These are phyloP conservation scores for Petrea volubilis DNA, from an alignment of 257 asterid species.

Conservation along the genomic window DNA sequence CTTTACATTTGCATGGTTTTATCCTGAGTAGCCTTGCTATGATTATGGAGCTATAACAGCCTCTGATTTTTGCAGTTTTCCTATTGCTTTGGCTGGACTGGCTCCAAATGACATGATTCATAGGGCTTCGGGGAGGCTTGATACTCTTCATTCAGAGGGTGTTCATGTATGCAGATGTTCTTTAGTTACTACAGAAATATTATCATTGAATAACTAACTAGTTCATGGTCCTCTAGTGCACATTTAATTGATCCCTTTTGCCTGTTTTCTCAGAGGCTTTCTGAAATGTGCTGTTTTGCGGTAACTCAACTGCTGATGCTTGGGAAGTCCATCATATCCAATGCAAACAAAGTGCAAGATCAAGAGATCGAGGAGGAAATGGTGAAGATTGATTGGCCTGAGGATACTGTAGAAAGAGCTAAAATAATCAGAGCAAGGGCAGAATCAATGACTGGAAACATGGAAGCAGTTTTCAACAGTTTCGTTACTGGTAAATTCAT, in stretches of 20 bases:
- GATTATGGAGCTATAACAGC: conserved; percentile 13
- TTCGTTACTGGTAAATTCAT: conserved; percentile 70
- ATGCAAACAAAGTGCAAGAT: conserved; percentile 56
- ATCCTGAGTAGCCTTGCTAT: too few relatives aligned
- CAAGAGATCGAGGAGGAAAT: conserved; percentile 57
- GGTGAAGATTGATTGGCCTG: conserved; percentile 77
- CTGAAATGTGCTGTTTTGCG: conserved; percentile 95
- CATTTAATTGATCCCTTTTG: conserved; percentile 16
- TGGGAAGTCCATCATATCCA: conserved; percentile 75
- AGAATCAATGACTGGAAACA: conserved; percentile 57
- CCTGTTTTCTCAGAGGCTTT: conserved; percentile 66
- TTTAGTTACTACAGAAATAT: conserved; percentile 8
- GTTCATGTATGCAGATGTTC: conserved; percentile 75
- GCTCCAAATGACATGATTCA: conserved; percentile 73
- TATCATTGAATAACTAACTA: conserved; percentile 1
- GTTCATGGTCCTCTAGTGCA: background rate
- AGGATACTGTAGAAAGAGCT: conserved; percentile 86
- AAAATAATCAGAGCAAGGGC: conserved; percentile 67
- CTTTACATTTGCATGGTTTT: too few relatives aligned
- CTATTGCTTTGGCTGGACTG: conserved; percentile 82
- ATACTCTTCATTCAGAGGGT: conserved; percentile 96
- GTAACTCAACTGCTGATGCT: conserved; percentile 82
- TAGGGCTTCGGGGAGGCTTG: conserved; percentile 85
- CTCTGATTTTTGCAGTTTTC: conserved; percentile 55
- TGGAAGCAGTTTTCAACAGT: conserved; percentile 74